A percentile compares a stretch with the other conserved stretches of the same genome.
Conservation (phyloP, 2,329 filamentous ascomycete species). For the Neonectria hederae region DNA sequence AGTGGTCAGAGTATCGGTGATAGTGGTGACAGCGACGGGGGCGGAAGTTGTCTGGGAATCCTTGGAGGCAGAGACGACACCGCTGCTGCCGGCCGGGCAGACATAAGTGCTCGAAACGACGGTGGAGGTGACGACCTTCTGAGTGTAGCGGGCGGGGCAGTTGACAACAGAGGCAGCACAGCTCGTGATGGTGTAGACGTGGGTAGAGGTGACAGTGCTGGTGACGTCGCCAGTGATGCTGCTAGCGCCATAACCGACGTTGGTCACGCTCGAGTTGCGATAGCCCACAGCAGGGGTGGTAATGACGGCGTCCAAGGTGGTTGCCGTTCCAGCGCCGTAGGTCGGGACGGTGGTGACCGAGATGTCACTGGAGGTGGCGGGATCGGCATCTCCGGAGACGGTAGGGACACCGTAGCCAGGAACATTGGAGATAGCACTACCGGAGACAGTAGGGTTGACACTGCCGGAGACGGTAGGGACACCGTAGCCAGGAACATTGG, state of each 20-base stretch:
- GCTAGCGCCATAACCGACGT: too few species aligned
- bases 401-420: neutral
- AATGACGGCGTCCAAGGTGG: neutral
- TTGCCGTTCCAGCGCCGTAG: neutral
- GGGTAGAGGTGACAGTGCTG: constrained; percentile 38
- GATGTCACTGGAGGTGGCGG: neutral
- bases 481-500: too few species aligned
- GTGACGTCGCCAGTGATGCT: constrained; percentile 32
- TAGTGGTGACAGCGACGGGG: constrained; percentile 31
- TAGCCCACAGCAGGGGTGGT: neutral
- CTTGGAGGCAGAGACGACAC: constrained; percentile 16
- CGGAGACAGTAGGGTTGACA: neutral
- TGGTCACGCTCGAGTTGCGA: constrained; percentile 14
- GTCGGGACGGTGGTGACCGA: neutral
- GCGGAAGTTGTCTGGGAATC: constrained; percentile 9
- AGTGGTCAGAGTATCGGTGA: constrained; percentile 40
- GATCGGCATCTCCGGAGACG: neutral
- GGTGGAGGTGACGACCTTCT: constrained; percentile 44
- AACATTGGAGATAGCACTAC: neutral
- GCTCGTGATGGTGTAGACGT: constrained; percentile 47
- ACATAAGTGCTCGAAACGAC: constrained; percentile 33
- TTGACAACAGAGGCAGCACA: constrained; percentile 51
- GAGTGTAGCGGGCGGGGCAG: constrained; percentile 51
- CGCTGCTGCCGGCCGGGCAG: constrained; percentile 35
- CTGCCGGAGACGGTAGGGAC: neutral